These are phyloP conservation scores for Claviceps pazoutovae DNA, from an alignment of 2,329 filamentous ascomycete species.

Conservation along the genomic window DNA sequence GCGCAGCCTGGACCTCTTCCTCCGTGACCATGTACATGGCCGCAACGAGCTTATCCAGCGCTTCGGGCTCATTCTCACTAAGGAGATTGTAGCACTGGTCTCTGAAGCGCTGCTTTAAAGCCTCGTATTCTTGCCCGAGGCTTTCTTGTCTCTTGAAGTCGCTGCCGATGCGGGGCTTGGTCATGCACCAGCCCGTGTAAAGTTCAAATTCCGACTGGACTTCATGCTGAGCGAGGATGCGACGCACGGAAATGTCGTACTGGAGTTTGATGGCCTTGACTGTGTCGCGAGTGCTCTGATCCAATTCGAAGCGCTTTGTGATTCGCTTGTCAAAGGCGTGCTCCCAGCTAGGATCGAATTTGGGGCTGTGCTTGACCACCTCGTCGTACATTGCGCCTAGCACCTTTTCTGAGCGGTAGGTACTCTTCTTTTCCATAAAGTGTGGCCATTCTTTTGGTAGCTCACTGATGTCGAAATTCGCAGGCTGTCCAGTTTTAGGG, in stretches of 20 bases:
- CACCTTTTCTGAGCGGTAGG: slow-evolving; percentile 56
- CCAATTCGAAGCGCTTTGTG: slow-evolving; percentile 44
- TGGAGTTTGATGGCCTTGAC: slow-evolving; percentile 55
- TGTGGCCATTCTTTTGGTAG: slow-evolving; percentile 61
- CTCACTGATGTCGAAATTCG: slow-evolving; percentile 48
- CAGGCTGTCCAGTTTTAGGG: slow-evolving; percentile 73
- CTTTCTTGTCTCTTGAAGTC: slow-evolving; percentile 85
- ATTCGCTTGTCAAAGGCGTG: slow-evolving; percentile 65
- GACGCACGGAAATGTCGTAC: slow-evolving; percentile 64
- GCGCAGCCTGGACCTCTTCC: slow-evolving; percentile 48
- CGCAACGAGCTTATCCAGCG: slow-evolving; percentile 58
- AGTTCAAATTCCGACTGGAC: slow-evolving; percentile 84
- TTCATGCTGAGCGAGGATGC: slow-evolving; percentile 74
- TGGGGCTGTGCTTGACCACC: slow-evolving; percentile 38
- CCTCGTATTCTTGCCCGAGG: slow-evolving; percentile 52
- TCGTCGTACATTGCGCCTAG: slow-evolving; percentile 75
- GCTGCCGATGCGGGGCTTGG: slow-evolving; percentile 53
- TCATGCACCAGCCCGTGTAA: slow-evolving; percentile 73
- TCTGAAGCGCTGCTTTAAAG: slow-evolving; percentile 56
- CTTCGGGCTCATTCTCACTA: slow-evolving; percentile 41
- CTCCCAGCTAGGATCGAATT: slow-evolving; percentile 61
- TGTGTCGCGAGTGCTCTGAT: slow-evolving; percentile 37
- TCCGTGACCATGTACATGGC: slow-evolving; percentile 82
- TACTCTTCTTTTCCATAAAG: slow-evolving; percentile 62
- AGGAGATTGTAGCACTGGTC: slow-evolving; percentile 51